Conservation (phyloP, 225 moss, liverwort and hornwort genomes). For the Rhytidiadelphus loreus region DNA sequence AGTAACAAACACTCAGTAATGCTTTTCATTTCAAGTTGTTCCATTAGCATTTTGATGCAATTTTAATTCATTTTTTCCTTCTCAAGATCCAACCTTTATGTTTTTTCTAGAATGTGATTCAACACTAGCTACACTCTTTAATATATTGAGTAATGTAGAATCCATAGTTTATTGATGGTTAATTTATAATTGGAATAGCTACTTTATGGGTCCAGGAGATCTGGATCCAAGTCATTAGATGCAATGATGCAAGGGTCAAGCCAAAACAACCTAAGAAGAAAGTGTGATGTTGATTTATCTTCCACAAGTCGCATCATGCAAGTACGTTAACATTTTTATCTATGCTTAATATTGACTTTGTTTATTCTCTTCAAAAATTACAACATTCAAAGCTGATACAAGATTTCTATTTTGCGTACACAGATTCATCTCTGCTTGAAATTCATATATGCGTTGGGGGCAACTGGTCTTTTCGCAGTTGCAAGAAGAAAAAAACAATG, state of each 20-base stretch:
- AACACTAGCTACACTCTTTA: not conserved
- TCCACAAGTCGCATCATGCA: conserved; percentile 45
- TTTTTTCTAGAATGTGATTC: no score
- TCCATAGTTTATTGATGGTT: not conserved
- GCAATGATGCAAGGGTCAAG: conserved; percentile 4
- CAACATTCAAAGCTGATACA: not conserved
- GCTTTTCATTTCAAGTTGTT: not conserved
- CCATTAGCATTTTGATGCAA: not conserved
- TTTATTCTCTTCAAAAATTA: not conserved
- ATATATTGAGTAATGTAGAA: not conserved
- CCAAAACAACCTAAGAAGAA: conserved; percentile 8
- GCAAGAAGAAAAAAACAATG: conserved; percentile 67
- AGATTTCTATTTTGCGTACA: not conserved
- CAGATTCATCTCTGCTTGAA: conserved; percentile 13
- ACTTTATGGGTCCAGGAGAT: not conserved
- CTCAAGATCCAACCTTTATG: rapidly evolving
- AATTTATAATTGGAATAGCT: not conserved
- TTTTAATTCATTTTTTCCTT: not conserved
- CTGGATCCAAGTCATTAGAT: not conserved
- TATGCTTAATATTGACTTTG: not conserved
- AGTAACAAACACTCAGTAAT: not conserved
- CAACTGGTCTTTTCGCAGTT: conserved; percentile 59
- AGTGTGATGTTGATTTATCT: conserved; percentile 32
- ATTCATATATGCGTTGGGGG: conserved; percentile 21
- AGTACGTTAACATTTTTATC: conserved; percentile 17